Conservation (phyloP, 441 rosid species). For the Daphne laureola region DNA sequence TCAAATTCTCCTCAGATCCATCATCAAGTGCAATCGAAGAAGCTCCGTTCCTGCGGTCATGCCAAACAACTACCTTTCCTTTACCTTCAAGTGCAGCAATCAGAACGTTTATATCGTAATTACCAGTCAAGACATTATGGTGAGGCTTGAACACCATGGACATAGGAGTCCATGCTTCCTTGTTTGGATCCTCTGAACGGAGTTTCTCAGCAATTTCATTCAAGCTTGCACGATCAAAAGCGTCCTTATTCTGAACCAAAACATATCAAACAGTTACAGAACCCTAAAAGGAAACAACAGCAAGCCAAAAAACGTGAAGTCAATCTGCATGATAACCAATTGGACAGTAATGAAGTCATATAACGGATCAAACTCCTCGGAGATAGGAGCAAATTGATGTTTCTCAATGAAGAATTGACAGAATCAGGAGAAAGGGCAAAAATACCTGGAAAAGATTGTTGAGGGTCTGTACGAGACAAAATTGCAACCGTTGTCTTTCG, state of each 20-base stretch:
- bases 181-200: conserved; percentile 46
- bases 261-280: not conserved
- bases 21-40: conserved; percentile 47
- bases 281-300: not conserved
- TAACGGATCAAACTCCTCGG: not conserved
- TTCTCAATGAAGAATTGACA: not conserved
- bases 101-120: conserved; percentile 80
- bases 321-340: not conserved
- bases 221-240: conserved; percentile 57
- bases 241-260: conserved; percentile 40
- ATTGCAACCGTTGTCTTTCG: conserved; percentile 75
- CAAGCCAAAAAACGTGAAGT: not conserved
- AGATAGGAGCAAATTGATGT: not conserved
- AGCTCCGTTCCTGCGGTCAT: conserved; percentile 62
- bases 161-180: conserved; percentile 55
- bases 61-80: conserved; percentile 68
- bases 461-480: conserved; percentile 79
- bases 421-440: not conserved
- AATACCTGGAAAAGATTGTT: conserved; percentile 91
- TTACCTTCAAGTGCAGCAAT: conserved; percentile 64
- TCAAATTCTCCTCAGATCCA: conserved; percentile 24
- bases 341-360: not conserved
- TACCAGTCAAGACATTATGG: conserved; percentile 66
- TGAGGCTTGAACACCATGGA: conserved; percentile 75
- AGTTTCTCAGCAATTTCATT: conserved; percentile 62